phyloP scores from a whole-genome alignment of 768 basidiomycete genomes.

The Astraeus odoratus region DNA sequence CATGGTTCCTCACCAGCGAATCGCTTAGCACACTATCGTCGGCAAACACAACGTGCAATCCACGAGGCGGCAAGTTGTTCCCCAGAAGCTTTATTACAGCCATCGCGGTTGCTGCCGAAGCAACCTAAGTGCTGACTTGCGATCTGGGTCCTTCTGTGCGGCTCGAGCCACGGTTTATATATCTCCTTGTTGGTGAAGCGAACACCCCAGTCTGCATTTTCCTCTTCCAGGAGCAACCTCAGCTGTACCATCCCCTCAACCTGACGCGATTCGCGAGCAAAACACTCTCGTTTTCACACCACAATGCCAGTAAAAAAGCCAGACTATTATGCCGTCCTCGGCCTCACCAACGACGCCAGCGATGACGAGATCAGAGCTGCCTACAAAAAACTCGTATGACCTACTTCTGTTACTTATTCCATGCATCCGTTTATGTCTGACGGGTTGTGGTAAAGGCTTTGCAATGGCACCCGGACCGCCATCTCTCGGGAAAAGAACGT shows the following conservation, averaged over 20 bases:
- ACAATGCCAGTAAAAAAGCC: conserved; percentile 24
- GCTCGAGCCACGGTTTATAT: conserved; percentile 19
- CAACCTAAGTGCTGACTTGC: conserved; percentile 13
- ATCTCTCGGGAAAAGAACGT: conserved; percentile 41
- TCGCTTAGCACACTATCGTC: conserved; percentile 8
- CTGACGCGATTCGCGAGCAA: conserved; percentile 5
- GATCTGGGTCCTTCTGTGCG: conserved; percentile 18
- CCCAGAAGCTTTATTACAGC: conserved; percentile 12
- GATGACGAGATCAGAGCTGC: conserved; percentile 50
- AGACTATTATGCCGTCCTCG: conserved; percentile 37
- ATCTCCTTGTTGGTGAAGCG: conserved; percentile 14
- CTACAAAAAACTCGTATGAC: conserved; percentile 54
- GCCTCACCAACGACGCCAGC: conserved; percentile 37
- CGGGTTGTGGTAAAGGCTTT: conserved; percentile 36
- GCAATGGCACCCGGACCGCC: conserved; percentile 65
- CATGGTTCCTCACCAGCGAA: neutral
- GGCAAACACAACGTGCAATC: conserved; percentile 28
- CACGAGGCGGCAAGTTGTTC: conserved; percentile 26
- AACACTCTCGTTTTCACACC: conserved; percentile 7
- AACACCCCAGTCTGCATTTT: conserved; percentile 4
- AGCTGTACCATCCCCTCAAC: conserved; percentile 4
- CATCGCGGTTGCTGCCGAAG: conserved; percentile 19
- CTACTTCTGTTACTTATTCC: conserved; percentile 14
- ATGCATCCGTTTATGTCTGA: conserved; percentile 17
- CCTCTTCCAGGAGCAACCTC: conserved; percentile 6